Evolutionary conservation across 176 grass and related monocot species (phyloP).

Genomic region (Cocos nucifera): DNA sequence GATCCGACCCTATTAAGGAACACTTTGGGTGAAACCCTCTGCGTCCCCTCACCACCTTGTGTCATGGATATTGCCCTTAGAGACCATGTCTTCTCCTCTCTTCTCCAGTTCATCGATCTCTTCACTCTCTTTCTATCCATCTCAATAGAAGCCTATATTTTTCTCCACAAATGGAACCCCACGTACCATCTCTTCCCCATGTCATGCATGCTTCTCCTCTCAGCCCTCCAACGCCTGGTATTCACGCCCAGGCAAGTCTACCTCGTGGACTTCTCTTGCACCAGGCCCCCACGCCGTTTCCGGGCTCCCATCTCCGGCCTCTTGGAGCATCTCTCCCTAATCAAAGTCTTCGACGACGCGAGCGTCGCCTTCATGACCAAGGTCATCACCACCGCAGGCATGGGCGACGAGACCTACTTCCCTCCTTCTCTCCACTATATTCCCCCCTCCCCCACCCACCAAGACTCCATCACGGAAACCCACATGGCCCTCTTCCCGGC

Average conservation of each 20-base stretch:
- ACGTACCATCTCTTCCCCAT: conserved; percentile 32
- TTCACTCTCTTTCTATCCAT: too few species aligned
- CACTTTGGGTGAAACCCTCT: too few species aligned
- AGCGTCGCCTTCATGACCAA: conserved; percentile 74
- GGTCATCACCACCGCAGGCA: conserved; percentile 46
- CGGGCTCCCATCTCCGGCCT: conserved; percentile 23
- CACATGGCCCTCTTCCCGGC: conserved; percentile 38
- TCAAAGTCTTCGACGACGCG: conserved; percentile 49
- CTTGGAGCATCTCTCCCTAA: conserved; percentile 20
- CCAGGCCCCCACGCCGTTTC: conserved; percentile 35
- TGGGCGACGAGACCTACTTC: conserved; percentile 77
- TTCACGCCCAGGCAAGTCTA: background rate
- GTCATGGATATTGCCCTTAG: too few species aligned
- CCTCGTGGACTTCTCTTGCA: conserved; percentile 67
- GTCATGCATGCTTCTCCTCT: conserved; percentile 24
- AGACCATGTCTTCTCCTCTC: too few species aligned
- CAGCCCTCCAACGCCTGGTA: background rate
- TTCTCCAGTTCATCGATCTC: too few species aligned
- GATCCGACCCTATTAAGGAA: too few species aligned
- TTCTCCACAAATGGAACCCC: background rate
- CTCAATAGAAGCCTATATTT: too few species aligned
- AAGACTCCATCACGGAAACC: conserved; percentile 38
- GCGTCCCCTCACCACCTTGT: too few species aligned
- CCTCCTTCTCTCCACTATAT: conserved; percentile 43
- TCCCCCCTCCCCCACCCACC: conserved; percentile 34